phyloP scores from a whole-genome alignment of 805 yeast genomes.

The Candida caryicola region DNA sequence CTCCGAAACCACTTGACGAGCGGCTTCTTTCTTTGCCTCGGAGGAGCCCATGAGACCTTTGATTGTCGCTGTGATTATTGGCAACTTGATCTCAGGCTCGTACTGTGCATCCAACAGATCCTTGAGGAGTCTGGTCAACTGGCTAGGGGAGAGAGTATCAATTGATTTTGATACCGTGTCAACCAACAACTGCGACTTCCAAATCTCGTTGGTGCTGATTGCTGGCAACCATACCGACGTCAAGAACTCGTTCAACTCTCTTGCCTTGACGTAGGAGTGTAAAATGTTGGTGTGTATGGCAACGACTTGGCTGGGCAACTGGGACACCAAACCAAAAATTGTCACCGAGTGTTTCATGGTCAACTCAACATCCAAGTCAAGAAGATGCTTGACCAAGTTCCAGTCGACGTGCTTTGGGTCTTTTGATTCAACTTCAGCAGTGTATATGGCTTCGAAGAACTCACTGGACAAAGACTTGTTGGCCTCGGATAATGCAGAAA shows the following conservation, averaged over 20 bases:
- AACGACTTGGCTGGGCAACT: constrained; percentile 4
- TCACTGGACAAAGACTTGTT: constrained; percentile 54
- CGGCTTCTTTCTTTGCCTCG: constrained; percentile 15
- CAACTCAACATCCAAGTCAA: constrained; percentile 56
- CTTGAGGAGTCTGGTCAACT: constrained; percentile 23
- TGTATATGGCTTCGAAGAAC: constrained; percentile 45
- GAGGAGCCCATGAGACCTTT: constrained; percentile 42
- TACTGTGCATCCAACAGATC: constrained; percentile 3
- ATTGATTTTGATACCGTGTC: constrained; percentile 40
- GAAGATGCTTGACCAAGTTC: constrained; percentile 45
- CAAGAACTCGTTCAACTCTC: constrained; percentile 55
- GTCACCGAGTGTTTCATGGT: constrained; percentile 45
- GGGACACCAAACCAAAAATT: constrained; percentile 22
- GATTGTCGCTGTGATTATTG: constrained; percentile 21
- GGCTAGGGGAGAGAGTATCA: constrained; percentile 45
- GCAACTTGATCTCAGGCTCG: constrained; percentile 6
- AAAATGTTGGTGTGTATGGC: constrained; percentile 33
- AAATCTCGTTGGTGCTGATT: constrained; percentile 15
- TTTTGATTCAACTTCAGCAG: constrained; percentile 21
- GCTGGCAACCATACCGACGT: constrained; percentile 41
- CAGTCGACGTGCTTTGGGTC: constrained; percentile 30
- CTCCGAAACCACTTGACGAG: constrained; percentile 9
- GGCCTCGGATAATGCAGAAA: constrained; percentile 45
- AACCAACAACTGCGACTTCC: constrained; percentile 30
- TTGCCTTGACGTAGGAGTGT: constrained; percentile 50